These are phyloP conservation scores for Fragaria vesca DNA, from an alignment of 306 rosid species.

Conservation along the genomic window DNA sequence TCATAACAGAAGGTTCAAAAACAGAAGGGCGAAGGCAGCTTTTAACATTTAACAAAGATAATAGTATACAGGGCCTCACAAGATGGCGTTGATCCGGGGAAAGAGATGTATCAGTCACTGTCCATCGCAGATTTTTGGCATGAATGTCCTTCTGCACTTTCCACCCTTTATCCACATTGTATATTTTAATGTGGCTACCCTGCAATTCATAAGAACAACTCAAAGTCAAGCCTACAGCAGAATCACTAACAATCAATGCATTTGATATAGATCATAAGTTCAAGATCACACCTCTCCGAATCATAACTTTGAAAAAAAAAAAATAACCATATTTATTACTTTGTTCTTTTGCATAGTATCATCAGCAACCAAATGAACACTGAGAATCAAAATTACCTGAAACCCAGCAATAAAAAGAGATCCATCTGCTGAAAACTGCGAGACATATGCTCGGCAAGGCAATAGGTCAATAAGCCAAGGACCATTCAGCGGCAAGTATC, in stretches of 20 bases:
- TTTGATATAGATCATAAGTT: not conserved
- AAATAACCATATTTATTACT: not conserved
- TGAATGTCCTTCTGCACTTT: conserved; percentile 76
- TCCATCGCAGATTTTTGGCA: conserved; percentile 81
- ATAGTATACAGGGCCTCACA: conserved; percentile 47
- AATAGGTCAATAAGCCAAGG: conserved; percentile 75
- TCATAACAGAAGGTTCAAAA: not conserved
- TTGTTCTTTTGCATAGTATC: not conserved
- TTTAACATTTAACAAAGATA: conserved; percentile 7
- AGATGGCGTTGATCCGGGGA: conserved; percentile 74
- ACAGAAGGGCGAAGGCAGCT: not conserved
- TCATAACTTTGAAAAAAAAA: not conserved
- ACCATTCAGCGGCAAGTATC: conserved; percentile 90
- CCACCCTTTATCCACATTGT: conserved; percentile 84
- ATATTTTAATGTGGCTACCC: conserved; percentile 79
- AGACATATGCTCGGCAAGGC: conserved; percentile 78
- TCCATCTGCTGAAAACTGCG: conserved; percentile 93
- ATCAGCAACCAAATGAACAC: not conserved
- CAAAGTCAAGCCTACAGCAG: not conserved
- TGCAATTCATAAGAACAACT: conserved; percentile 32
- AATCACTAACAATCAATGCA: conserved; percentile 1
- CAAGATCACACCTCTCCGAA: not conserved
- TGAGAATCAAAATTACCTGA: conserved; percentile 54
- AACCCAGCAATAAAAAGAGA: conserved; percentile 83
- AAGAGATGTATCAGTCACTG: conserved; percentile 89